These are phyloP conservation scores for Blastobotrys persicus DNA, from an alignment of 1,139 yeast genomes.

Conservation along the genomic window DNA sequence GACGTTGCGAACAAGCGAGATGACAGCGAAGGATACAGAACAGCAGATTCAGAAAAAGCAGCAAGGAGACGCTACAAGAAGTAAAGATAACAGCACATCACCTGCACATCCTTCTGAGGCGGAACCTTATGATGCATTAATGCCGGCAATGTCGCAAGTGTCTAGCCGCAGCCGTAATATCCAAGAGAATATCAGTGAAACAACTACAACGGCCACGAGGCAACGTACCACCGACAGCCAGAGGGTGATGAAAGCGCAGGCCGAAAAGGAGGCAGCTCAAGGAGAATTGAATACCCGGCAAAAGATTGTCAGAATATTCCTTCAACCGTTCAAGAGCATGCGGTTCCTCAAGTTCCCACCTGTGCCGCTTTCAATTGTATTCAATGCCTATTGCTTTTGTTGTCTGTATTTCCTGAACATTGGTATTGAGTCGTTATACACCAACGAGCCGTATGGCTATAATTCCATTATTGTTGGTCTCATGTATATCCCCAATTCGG, in stretches of 20 bases:
- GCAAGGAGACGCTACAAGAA: neutral
- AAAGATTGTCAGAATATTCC: conserved; percentile 9
- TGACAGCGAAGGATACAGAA: neutral
- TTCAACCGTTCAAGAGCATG: conserved; percentile 38
- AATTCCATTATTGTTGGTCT: conserved; percentile 65
- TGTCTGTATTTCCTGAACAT: conserved; percentile 71
- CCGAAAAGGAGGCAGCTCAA: neutral
- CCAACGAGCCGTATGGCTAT: conserved; percentile 68
- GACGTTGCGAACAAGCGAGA: conserved; percentile 44
- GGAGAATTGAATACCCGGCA: neutral
- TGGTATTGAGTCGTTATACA: conserved; percentile 64
- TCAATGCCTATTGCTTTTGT: conserved; percentile 67
- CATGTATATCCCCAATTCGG: conserved; percentile 78
- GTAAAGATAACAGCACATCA: too few species aligned
- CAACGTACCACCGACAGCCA: neutral
- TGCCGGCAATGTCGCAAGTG: conserved; percentile 11
- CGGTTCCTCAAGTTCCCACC: conserved; percentile 57
- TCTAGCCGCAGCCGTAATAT: conserved; percentile 4
- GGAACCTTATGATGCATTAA: conserved; percentile 10
- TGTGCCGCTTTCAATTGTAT: conserved; percentile 59
- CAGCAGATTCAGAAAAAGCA: neutral
- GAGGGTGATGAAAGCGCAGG: neutral
- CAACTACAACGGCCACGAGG: neutral
- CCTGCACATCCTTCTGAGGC: too few species aligned
- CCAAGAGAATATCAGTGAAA: neutral